These are phyloP conservation scores for Camellia sinensis DNA, from an alignment of 148 eudicot genomes.

Conservation along the genomic window DNA sequence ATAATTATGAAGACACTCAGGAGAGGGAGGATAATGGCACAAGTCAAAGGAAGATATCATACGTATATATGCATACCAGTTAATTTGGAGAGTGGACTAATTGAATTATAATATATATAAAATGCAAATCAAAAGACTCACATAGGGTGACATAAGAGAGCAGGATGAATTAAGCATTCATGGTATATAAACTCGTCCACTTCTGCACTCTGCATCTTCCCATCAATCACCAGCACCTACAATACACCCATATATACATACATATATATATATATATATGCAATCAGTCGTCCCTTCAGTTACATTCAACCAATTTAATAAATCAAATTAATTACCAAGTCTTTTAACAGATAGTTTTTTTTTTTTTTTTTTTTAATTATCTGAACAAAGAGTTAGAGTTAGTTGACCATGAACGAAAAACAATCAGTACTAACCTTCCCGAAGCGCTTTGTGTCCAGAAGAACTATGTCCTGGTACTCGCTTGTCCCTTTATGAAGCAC, in stretches of 20 bases:
- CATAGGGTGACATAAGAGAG: slow-evolving; percentile 64
- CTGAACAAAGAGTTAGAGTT: no score
- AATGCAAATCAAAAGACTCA: slow-evolving; percentile 17
- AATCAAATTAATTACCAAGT: neutral
- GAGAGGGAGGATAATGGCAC: neutral
- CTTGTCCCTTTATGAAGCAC: slow-evolving; percentile 70
- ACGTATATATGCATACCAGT: neutral
- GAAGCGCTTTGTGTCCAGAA: slow-evolving; percentile 69
- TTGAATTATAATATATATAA: neutral
- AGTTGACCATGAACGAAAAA: neutral
- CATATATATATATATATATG: neutral
- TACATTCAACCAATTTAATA: neutral
- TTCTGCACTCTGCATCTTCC: slow-evolving; percentile 87
- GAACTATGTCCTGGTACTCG: slow-evolving; percentile 73
- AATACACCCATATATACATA: neutral
- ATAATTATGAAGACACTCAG: neutral
- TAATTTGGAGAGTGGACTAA: neutral
- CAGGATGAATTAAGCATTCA: slow-evolving; percentile 79
- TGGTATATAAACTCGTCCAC: slow-evolving; percentile 78
- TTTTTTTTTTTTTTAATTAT: no score
- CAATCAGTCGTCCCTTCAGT: neutral
- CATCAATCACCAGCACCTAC: slow-evolving; percentile 77
- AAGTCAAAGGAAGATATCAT: neutral
- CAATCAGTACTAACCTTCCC: slow-evolving; percentile 53
- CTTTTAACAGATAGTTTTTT: neutral